Conservation (phyloP, 768 basidiomycete species). For the Agrocybe pediades region DNA sequence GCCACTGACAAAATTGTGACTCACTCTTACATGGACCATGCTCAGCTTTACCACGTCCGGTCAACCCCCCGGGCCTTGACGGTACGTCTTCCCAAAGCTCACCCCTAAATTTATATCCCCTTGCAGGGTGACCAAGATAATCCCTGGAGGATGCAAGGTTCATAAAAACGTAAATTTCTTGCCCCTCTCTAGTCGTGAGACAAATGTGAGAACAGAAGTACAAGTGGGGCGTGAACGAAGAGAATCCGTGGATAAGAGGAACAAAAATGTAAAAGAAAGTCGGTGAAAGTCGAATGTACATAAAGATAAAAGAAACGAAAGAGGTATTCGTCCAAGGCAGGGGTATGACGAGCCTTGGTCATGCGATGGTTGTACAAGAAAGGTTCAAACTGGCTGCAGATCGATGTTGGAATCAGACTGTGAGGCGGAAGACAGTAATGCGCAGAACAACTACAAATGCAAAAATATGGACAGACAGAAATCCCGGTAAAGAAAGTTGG, state of each 20-base stretch:
- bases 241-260: background rate
- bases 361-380: conserved; percentile 2
- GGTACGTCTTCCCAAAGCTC: background rate
- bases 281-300: conserved; percentile 4
- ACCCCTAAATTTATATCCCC: too few relatives aligned
- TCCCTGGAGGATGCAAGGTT: background rate
- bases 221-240: background rate
- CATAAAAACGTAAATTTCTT: conserved; percentile 4
- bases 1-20: conserved; percentile 9
- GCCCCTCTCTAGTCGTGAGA: conserved; percentile 3
- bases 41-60: conserved; percentile 3
- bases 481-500: conserved; percentile 1
- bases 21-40: background rate
- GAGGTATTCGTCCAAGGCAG: conserved; percentile 10
- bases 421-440: background rate
- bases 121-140: too few relatives aligned
- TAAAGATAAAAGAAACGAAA: conserved; percentile 12
- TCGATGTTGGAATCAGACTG: background rate
- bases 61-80: conserved; percentile 7
- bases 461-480: background rate
- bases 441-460: too few relatives aligned
- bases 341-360: conserved; percentile 8
- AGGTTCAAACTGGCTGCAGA: background rate
- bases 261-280: background rate
- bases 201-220: background rate